phyloP scores from a whole-genome alignment of 768 basidiomycete genomes.

The Podaxis rugospora region DNA sequence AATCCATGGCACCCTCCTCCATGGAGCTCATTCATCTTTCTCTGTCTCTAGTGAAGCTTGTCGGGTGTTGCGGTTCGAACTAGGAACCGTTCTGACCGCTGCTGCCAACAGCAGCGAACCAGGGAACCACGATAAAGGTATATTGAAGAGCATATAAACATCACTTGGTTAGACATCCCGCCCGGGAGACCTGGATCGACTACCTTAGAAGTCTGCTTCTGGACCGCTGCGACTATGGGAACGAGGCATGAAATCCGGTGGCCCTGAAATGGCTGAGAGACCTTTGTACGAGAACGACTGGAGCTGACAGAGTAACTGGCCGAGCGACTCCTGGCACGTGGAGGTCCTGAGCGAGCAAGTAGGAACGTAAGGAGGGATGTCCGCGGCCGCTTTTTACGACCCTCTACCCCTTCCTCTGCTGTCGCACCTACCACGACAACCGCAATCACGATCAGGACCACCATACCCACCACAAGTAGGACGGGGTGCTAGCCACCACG shows the following conservation, averaged over 20 bases:
- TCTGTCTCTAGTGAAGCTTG: no score
- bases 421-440: neutral
- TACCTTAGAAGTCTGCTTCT: constrained; percentile 34
- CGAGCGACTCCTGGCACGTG: constrained; percentile 48
- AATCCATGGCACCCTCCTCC: no score
- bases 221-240: constrained; percentile 63
- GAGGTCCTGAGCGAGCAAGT: neutral
- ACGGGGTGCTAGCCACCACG: constrained; percentile 47
- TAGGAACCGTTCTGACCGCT: no score
- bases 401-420: neutral
- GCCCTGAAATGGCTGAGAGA: constrained; percentile 47
- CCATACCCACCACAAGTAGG: constrained; percentile 76
- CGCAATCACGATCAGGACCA: constrained; percentile 30
- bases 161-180: constrained; percentile 11
- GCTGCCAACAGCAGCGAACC: no score
- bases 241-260: constrained; percentile 33
- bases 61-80: no score
- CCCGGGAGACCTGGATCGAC: constrained; percentile 64
- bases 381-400: neutral
- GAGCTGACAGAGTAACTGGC: constrained; percentile 54
- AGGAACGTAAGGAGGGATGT: constrained; percentile 16
- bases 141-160: neutral
- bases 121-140: neutral
- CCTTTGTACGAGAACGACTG: constrained; percentile 67
- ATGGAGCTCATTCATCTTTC: no score